Evolutionary conservation across 139 green algal species (phyloP).

Genomic region (Chlorella sp.): DNA sequence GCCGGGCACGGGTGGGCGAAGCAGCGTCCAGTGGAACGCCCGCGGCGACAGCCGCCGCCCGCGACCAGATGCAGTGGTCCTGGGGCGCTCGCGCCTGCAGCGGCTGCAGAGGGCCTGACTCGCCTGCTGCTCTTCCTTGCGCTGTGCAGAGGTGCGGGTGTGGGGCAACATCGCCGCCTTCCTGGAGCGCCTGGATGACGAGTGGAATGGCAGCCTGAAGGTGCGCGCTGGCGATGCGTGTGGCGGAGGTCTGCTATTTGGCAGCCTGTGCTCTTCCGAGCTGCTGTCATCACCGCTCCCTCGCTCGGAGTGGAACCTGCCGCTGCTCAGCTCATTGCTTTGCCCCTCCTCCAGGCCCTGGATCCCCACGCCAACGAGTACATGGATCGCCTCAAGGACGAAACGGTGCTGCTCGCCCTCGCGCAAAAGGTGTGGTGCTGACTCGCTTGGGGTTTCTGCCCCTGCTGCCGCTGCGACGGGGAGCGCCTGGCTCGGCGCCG

Average conservation of each 20-base stretch:
- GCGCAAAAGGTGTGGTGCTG: slow-evolving; percentile 69
- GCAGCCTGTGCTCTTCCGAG: no score
- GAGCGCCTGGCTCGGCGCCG: no score
- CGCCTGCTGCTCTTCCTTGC: background rate
- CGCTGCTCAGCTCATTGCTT: no score
- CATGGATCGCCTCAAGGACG: slow-evolving; percentile 91
- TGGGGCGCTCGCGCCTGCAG: no score
- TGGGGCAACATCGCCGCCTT: slow-evolving; percentile 95
- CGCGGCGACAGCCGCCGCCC: no score
- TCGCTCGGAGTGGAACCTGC: no score
- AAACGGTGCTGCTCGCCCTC: slow-evolving; percentile 91
- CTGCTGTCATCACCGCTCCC: no score
- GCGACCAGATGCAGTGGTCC: no score
- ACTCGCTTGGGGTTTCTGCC: slow-evolving; percentile 44
- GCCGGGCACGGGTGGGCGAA: slow-evolving; percentile 9
- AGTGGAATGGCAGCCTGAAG: slow-evolving; percentile 97
- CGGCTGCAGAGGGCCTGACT: no score
- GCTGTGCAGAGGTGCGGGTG: slow-evolving; percentile 46
- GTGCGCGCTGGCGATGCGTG: slow-evolving; percentile 37
- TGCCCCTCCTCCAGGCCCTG: slow-evolving; percentile 63
- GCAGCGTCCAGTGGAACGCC: no score
- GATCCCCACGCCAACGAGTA: slow-evolving; percentile 98
- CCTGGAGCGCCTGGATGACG: slow-evolving; percentile 97
- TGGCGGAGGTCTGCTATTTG: no score
- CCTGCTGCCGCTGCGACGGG: no score